A percentile compares a stretch with the other conserved stretches of the same genome.
Evolutionary conservation across 805 yeast genomes (phyloP).

Genomic region (Wickerhamomyces ciferrii): DNA sequence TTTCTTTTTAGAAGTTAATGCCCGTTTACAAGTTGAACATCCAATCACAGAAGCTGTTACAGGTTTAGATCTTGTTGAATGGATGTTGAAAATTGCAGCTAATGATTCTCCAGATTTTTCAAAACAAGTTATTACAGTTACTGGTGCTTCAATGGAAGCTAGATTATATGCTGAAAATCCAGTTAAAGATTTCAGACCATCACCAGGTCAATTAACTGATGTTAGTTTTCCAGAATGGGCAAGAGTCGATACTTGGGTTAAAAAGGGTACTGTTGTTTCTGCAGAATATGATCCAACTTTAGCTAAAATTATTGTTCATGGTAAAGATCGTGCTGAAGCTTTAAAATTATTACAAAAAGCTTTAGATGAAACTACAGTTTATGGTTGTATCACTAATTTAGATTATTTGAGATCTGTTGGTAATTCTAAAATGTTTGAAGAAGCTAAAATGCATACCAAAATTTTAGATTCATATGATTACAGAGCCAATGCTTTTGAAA

Average conservation of each 20-base stretch:
- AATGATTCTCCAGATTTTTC: conserved; percentile 78
- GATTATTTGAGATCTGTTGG: conserved; percentile 88
- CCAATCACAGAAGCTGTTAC: conserved; percentile 96
- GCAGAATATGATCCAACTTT: conserved; percentile 96
- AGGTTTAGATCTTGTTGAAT: conserved; percentile 90
- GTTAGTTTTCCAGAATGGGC: conserved; percentile 88
- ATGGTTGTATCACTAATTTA: conserved; percentile 85
- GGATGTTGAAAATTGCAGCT: conserved; percentile 94
- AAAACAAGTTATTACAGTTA: conserved; percentile 45
- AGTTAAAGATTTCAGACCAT: conserved; percentile 88
- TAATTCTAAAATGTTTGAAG: conserved; percentile 75
- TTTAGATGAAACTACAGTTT: conserved; percentile 76
- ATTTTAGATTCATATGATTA: conserved; percentile 79
- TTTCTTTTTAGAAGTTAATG: conserved; percentile 93
- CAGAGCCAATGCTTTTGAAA: conserved; percentile 79
- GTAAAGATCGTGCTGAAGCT: conserved; percentile 83
- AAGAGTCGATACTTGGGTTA: conserved; percentile 92
- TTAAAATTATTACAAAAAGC: conserved; percentile 73
- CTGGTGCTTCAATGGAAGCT: conserved; percentile 96
- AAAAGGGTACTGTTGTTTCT: conserved; percentile 79
- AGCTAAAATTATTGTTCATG: conserved; percentile 95
- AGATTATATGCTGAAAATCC: conserved; percentile 97
- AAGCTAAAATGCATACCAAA: conserved; percentile 82
- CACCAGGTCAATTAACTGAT: conserved; percentile 90
- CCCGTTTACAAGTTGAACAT: conserved; percentile 96